Base-by-base conservation (phyloP, 2,329 filamentous ascomycete species). In the Intubia oerlemansii region DNA sequence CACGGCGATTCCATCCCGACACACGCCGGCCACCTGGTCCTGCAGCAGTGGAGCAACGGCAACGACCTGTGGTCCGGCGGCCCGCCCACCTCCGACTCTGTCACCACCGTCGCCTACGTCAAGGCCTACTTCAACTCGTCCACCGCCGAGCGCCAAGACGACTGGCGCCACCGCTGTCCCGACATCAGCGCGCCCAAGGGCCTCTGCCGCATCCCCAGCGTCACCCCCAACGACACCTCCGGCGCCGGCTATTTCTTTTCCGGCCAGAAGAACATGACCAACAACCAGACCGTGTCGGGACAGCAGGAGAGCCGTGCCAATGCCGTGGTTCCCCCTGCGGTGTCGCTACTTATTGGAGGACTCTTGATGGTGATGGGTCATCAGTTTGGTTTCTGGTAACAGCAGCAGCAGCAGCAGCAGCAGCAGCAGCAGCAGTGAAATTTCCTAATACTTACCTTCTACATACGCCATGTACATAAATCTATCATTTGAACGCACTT, bases 111-210 rank as follows among this genome's bases (percentile, higher is more conserved):
- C 15, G 62, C 57, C 21, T 81, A 81, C 41, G 60, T 81, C 32
- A 80, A 78, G 45, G 71, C 70, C 0, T 85, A 84, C 47, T 85
- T 82, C 53, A 84, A 84, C 53, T 71, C 71, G 11, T 70, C 71
- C 4, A 39, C 54, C 13, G 36, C 40, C 3, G 36, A 42, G 31
- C 44, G 58, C 11, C 44, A 51, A 27, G 38, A 36, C 10, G 56
- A 58, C 33, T 54, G 50, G 39, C 32, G 30, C 4, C 33, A 28
- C 7, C 48, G 60, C 26, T 68, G 62, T 38, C 39, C 26, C 10
- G 48, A 59, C 30, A 41, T 48, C 2, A 28, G 30, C 4, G 51
- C 44, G 1, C 31, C 41, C 5, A 45, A 44, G 4, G 51, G 57
- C 1, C 45, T 63, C 3, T 69, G 66, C 37, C 32, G 42, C 9